phyloP scores from a whole-genome alignment of 352 stramenopile genomes.

The Phytopythium delawarense region DNA sequence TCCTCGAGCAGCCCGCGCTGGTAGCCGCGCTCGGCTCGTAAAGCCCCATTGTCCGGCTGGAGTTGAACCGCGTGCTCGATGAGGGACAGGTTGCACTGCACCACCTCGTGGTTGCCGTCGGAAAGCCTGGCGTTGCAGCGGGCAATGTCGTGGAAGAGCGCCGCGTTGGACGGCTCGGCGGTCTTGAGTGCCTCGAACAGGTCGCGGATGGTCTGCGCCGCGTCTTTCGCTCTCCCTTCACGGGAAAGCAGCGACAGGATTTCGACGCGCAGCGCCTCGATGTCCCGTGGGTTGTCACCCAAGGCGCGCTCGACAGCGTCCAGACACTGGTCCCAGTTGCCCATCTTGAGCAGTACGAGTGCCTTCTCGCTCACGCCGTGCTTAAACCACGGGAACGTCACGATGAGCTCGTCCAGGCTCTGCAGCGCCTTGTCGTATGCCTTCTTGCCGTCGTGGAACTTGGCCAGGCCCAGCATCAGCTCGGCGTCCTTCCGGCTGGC shows the following conservation, averaged over 20 bases:
- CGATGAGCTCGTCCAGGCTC: constrained; percentile 67
- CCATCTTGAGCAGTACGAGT: constrained; percentile 78
- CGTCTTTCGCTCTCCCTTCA: constrained; percentile 51
- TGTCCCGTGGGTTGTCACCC: constrained; percentile 54
- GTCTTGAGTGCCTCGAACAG: constrained; percentile 63
- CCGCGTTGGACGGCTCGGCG: constrained; percentile 64
- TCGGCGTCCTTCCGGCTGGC: constrained; percentile 63
- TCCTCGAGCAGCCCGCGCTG: constrained; percentile 69
- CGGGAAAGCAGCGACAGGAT: constrained; percentile 66
- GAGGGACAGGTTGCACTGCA: constrained; percentile 65
- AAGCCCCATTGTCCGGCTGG: constrained; percentile 51
- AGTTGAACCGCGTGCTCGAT: constrained; percentile 69
- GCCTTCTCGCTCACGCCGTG: constrained; percentile 81
- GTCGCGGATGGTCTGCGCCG: constrained; percentile 50
- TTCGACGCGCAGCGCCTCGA: constrained; percentile 67
- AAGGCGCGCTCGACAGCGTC: constrained; percentile 75
- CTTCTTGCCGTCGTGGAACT: constrained; percentile 75
- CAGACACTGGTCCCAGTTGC: constrained; percentile 81
- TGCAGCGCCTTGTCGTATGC: constrained; percentile 60
- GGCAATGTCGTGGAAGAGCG: constrained; percentile 60
- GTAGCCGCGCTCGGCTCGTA: constrained; percentile 77
- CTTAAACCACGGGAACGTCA: constrained; percentile 81
- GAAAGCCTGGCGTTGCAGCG: constrained; percentile 60
- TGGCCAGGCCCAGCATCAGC: constrained; percentile 64
- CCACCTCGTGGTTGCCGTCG: constrained; percentile 57